A percentile compares a stretch with the other conserved stretches of the same genome.
Evolutionary conservation across 2,329 filamentous ascomycete species (phyloP).

Genomic region (Myriosclerotinia scirpicola): DNA sequence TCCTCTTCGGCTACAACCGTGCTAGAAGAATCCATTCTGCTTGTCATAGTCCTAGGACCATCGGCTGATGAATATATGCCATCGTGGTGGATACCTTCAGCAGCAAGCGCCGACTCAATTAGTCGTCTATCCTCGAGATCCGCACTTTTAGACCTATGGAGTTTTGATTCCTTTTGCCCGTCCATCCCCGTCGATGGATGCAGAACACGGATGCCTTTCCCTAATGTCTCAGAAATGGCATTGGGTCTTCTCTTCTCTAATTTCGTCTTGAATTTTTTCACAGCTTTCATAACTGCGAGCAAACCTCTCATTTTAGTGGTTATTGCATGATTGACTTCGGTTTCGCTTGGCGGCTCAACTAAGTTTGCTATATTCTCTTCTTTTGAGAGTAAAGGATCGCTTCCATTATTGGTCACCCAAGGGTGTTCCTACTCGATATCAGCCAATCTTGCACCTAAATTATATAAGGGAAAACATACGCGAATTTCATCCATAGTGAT

Average conservation of each 20-base stretch:
- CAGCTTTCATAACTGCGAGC: constrained; percentile 73
- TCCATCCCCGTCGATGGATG: constrained; percentile 54
- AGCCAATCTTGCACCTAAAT: constrained; percentile 17
- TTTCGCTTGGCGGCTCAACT: constrained; percentile 80
- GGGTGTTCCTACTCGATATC: constrained; percentile 68
- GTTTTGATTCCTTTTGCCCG: constrained; percentile 38
- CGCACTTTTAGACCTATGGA: constrained; percentile 49
- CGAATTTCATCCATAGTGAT: constrained; percentile 81
- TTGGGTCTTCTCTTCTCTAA: constrained; percentile 56
- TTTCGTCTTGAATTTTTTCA: constrained; percentile 80
- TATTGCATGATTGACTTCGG: constrained; percentile 87
- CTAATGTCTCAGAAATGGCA: constrained; percentile 59
- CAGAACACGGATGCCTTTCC: constrained; percentile 53
- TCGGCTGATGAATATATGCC: constrained; percentile 38
- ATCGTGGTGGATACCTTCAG: constrained; percentile 54
- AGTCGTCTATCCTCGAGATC: constrained; percentile 52
- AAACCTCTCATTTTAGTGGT: constrained; percentile 86
- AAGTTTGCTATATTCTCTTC: constrained; percentile 84
- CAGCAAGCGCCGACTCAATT: constrained; percentile 50
- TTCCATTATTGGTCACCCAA: constrained; percentile 84
- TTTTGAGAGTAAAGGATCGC: constrained; percentile 73
- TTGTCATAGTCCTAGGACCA: constrained; percentile 15
- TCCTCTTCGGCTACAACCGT: constrained; percentile 13
- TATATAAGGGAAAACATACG: constrained; percentile 52
- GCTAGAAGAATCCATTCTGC: constrained; percentile 26